phyloP scores from a whole-genome alignment of 108 stramenopile genomes.

The Nannochloropsis granulata region DNA sequence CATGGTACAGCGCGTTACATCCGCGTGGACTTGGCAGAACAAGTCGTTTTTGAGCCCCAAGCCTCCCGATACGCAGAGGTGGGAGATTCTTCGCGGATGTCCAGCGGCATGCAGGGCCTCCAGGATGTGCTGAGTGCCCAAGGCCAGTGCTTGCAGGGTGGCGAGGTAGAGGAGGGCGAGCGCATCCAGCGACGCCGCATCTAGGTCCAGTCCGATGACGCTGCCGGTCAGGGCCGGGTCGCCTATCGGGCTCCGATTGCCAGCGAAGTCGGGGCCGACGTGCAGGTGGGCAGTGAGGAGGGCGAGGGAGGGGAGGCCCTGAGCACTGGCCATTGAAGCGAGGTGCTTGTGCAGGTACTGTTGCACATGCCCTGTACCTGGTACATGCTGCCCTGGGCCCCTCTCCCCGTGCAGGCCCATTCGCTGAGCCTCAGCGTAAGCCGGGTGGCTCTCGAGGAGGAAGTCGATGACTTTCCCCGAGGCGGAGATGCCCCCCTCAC shows the following conservation, averaged over 20 bases:
- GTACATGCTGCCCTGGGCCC: neutral
- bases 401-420: neutral
- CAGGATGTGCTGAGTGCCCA: neutral
- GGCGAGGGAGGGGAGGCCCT: neutral
- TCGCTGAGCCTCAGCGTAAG: neutral
- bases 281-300: constrained; percentile 1
- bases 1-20: neutral
- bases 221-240: neutral
- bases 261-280: constrained; percentile 9
- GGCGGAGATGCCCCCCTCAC: constrained; percentile 2
- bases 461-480: neutral
- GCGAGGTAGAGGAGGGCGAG: constrained; percentile 3
- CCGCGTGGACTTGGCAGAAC: neutral
- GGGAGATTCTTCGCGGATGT: neutral
- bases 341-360: neutral
- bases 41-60: neutral
- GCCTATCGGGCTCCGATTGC: constrained; percentile 9
- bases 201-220: neutral
- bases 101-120: neutral
- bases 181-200: neutral
- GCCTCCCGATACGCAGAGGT: neutral
- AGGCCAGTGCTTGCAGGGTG: neutral
- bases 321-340: neutral
- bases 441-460: constrained; percentile 1
- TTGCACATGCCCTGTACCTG: neutral